Conservation (phyloP, 345 rosid species). For the Salix viminalis region DNA sequence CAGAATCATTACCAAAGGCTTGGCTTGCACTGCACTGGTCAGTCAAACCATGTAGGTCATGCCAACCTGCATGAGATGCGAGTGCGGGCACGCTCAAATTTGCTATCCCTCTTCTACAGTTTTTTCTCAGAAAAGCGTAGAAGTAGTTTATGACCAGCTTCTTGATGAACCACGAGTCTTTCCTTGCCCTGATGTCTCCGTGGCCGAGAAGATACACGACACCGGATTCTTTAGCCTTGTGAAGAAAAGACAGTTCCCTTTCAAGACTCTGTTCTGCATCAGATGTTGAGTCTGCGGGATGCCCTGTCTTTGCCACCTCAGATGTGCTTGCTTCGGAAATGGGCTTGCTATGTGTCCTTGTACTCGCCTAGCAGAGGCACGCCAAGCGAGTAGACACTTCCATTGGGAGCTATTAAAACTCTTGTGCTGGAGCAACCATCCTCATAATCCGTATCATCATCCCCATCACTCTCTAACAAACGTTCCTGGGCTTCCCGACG, state of each 20-base stretch:
- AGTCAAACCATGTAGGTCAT: slow-evolving; percentile 98
- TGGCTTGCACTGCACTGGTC: background rate
- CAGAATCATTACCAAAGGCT: background rate
- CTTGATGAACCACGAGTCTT: slow-evolving; percentile 96
- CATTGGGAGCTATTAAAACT: slow-evolving; percentile 82
- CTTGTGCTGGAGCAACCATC: slow-evolving; percentile 49
- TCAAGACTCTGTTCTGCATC: slow-evolving; percentile 89
- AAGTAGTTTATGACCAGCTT: slow-evolving; percentile 89
- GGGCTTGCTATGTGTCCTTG: slow-evolving; percentile 33
- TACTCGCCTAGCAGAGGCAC: slow-evolving; percentile 77
- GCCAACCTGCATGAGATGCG: slow-evolving; percentile 93
- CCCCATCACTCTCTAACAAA: slow-evolving; percentile 83
- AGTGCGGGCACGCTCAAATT: slow-evolving; percentile 92
- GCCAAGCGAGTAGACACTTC: slow-evolving; percentile 83
- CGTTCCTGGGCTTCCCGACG: slow-evolving; percentile 94
- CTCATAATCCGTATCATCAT: slow-evolving; percentile 59
- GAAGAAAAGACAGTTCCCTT: slow-evolving; percentile 88
- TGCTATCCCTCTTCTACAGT: slow-evolving; percentile 89
- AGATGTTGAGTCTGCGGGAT: slow-evolving; percentile 31
- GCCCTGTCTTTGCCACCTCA: slow-evolving; percentile 35
- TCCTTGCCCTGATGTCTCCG: slow-evolving; percentile 93
- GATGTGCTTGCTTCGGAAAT: slow-evolving; percentile 59
- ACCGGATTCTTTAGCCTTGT: slow-evolving; percentile 88
- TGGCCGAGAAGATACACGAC: slow-evolving; percentile 98
- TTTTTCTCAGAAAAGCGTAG: slow-evolving; percentile 89